These are phyloP conservation scores for Trametes punicea DNA, from an alignment of 768 basidiomycete species.

Conservation along the genomic window DNA sequence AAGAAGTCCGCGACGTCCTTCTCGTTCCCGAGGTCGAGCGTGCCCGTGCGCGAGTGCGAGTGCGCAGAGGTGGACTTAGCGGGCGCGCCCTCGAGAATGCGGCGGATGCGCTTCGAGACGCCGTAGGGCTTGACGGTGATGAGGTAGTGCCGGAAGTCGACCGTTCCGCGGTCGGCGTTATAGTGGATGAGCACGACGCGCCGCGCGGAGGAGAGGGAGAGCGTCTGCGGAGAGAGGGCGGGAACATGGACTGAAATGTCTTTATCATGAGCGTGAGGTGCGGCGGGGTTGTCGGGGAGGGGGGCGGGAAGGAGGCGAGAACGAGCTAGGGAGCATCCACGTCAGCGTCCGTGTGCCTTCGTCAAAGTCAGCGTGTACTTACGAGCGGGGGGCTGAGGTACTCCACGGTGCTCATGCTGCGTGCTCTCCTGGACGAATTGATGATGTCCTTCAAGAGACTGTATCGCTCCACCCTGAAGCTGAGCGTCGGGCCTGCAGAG, in stretches of 20 bases:
- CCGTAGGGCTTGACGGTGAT: slow-evolving; percentile 96
- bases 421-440: slow-evolving; percentile 59
- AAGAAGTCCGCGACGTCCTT: slow-evolving; percentile 96
- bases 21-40: slow-evolving; percentile 84
- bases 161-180: slow-evolving; percentile 77
- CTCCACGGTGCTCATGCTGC: slow-evolving; percentile 73
- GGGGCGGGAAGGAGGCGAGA: slow-evolving; percentile 80
- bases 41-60: slow-evolving; percentile 34
- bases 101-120: slow-evolving; percentile 86
- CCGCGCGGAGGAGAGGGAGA: slow-evolving; percentile 85
- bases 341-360: background rate
- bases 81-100: slow-evolving; percentile 66
- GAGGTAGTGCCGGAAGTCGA: slow-evolving; percentile 92
- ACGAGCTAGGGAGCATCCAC: slow-evolving; percentile 61
- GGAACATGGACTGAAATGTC: slow-evolving; percentile 94
- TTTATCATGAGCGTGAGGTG: slow-evolving; percentile 93
- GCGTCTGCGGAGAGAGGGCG: slow-evolving; percentile 82
- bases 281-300: slow-evolving; percentile 68
- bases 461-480: slow-evolving; percentile 90
- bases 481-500: slow-evolving; percentile 89
- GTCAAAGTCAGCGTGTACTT: slow-evolving; percentile 27
- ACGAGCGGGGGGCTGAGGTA: slow-evolving; percentile 92
- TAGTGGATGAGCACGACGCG: slow-evolving; percentile 93
- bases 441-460: slow-evolving; percentile 84
- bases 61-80: slow-evolving; percentile 34